Evolutionary conservation across 495 filamentous ascomycete species (phyloP), one percentile per base, ranked within the genome.

Genomic region (Aspergillus asperescens): DNA sequence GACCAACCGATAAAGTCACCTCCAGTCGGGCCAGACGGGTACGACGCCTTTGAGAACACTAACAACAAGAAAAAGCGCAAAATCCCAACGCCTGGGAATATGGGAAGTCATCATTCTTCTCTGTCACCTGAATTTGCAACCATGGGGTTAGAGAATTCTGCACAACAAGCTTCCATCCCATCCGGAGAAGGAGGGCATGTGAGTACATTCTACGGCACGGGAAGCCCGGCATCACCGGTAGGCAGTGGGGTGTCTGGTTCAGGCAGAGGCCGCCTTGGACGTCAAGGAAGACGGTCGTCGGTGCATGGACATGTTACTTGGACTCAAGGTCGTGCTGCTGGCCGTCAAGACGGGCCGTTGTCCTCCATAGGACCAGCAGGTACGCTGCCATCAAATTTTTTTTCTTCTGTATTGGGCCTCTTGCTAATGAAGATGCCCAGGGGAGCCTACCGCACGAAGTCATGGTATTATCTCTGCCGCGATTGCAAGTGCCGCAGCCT

Each of bases 1-100:
- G 48, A 57, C 4, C 55, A 62, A 32, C 58, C 60, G 48, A 50
- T 47, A 31, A 76, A 74, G 55, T 63, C 62, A 44, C 48, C 70
- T 15, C 62, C 67, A 31, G 59, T 64, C 47, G 72, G 75, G 7
- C 81, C 79, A 5, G 94, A 97, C 66, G 90, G 93, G 24, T 96
- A 97, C 65, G 94, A 97, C 63, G 91, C 88, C 15, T 94, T 96
- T 61, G 93, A 99, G 65, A 97, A 99, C 60, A 96, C 89, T 45
- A 97, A 96, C 64, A 97, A 99, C 66, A 99, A 99, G 69, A 98
- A 97, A 74, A 98, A 99, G 68, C 81, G 94, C 52, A 99, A 99
- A 70, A 96, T 97, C 24, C 94, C 94, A 4, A 88, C 87, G 0
- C 85, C 88, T n/a, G 87, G 84, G 4, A 84, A 81, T 45, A 71